Percentiles rank a stretch among this genome's conserved stretches.
These are phyloP conservation scores for Plasmodium adleri DNA, from an alignment of 169 alveolate genomes.

Conservation along the genomic window DNA sequence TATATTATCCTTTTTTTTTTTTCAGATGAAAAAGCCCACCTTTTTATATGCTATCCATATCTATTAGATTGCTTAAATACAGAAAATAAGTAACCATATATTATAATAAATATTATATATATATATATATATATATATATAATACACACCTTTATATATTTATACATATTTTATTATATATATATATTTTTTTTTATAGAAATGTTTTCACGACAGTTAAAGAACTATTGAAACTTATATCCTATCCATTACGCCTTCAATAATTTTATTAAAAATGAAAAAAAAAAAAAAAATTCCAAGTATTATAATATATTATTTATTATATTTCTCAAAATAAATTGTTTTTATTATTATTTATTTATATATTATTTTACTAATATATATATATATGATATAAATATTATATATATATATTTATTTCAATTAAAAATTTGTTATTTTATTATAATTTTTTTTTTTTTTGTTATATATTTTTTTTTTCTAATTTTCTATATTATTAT, in stretches of 20 bases:
- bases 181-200: slow-evolving; percentile 23
- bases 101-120: neutral
- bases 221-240: slow-evolving; percentile 57
- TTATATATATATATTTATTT: neutral
- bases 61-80: slow-evolving; percentile 65
- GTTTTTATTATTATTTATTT: no score
- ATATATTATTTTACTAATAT: neutral
- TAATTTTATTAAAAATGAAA: slow-evolving; percentile 4
- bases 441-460: no score
- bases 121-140: slow-evolving; percentile 15
- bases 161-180: neutral
- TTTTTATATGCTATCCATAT: slow-evolving; percentile 72
- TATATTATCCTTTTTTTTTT: neutral
- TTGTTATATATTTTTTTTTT: no score
- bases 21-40: slow-evolving; percentile 71
- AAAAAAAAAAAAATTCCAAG: no score
- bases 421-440: no score
- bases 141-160: neutral
- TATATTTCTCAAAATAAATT: no score
- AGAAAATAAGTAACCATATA: slow-evolving; percentile 57
- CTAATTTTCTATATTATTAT: no score
- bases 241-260: slow-evolving; percentile 36
- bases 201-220: slow-evolving; percentile 59
- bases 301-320: no score
- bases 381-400: slow-evolving; percentile 3